Evolutionary conservation across 805 yeast species (phyloP).

Genomic region (Brettanomyces naardenensis): DNA sequence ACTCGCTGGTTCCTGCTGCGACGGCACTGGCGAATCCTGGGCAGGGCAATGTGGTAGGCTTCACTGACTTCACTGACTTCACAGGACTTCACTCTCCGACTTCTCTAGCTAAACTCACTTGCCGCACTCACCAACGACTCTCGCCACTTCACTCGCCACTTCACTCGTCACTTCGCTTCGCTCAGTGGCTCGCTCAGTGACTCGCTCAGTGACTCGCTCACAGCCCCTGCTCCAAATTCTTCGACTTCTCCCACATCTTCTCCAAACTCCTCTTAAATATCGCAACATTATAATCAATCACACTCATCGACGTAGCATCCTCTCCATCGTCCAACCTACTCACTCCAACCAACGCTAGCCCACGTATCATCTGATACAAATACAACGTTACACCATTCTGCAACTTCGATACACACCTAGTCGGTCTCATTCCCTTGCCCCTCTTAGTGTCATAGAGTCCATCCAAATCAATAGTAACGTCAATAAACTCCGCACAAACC

Average conservation of each 20-base stretch:
- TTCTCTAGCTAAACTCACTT: too few relatives aligned
- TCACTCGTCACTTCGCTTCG: too few relatives aligned
- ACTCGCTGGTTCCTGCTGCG: too few relatives aligned
- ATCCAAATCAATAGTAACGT: slow-evolving; percentile 84
- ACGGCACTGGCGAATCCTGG: too few relatives aligned
- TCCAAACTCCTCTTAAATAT: slow-evolving; percentile 70
- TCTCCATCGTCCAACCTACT: slow-evolving; percentile 57
- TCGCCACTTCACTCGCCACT: too few relatives aligned
- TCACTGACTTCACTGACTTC: too few relatives aligned
- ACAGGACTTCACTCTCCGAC: too few relatives aligned
- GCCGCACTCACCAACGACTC: too few relatives aligned
- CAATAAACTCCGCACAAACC: slow-evolving; percentile 95
- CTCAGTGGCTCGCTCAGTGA: too few relatives aligned
- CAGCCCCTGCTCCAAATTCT: too few relatives aligned
- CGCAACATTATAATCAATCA: slow-evolving; percentile 84
- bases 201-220: too few relatives aligned
- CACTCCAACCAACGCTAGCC: slow-evolving; percentile 83
- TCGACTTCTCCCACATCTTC: slow-evolving; percentile 55
- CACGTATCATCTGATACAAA: slow-evolving; percentile 86
- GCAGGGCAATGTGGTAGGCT: too few relatives aligned
- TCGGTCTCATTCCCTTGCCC: slow-evolving; percentile 12
- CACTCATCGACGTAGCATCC: slow-evolving; percentile 44
- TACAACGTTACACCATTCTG: slow-evolving; percentile 81
- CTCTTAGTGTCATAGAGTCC: slow-evolving; percentile 44
- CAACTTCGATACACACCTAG: slow-evolving; percentile 60